These are phyloP conservation scores for Teunomyces panamensis DNA, from an alignment of 805 yeast genomes.

Conservation along the genomic window DNA sequence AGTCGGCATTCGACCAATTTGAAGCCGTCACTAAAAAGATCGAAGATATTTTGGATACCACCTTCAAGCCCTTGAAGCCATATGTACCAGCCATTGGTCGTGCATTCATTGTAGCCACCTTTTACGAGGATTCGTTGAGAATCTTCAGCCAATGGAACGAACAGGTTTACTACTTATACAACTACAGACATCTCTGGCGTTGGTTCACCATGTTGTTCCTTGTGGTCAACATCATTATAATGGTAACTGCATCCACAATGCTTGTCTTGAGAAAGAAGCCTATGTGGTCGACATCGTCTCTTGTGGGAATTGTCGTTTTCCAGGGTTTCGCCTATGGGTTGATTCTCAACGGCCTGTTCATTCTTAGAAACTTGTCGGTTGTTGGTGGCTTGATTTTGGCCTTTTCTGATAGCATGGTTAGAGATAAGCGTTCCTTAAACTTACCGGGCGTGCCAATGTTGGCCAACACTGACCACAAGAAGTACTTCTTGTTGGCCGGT, in stretches of 20 bases:
- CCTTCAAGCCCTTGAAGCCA: slow-evolving; percentile 57
- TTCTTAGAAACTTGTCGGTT: slow-evolving; percentile 83
- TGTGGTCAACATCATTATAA: slow-evolving; percentile 56
- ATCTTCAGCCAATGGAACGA: slow-evolving; percentile 86
- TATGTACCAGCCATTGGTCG: slow-evolving; percentile 87
- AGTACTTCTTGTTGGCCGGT: slow-evolving; percentile 83
- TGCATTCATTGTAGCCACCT: slow-evolving; percentile 88
- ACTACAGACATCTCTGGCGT: slow-evolving; percentile 74
- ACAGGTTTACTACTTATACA: slow-evolving; percentile 80
- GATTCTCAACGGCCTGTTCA: slow-evolving; percentile 74
- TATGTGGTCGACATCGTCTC: slow-evolving; percentile 64
- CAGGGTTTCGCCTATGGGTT: slow-evolving; percentile 91
- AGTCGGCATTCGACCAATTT: slow-evolving; percentile 35
- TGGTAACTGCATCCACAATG: slow-evolving; percentile 70
- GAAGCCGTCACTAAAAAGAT: slow-evolving; percentile 52
- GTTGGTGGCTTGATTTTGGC: slow-evolving; percentile 91
- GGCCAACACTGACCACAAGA: slow-evolving; percentile 65
- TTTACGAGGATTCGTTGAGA: slow-evolving; percentile 83
- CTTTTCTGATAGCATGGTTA: slow-evolving; percentile 79
- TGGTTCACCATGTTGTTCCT: slow-evolving; percentile 76
- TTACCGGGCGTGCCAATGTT: slow-evolving; percentile 78
- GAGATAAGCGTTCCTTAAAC: slow-evolving; percentile 61
- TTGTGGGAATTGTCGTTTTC: slow-evolving; percentile 66
- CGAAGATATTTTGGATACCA: slow-evolving; percentile 52
- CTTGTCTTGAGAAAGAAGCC: slow-evolving; percentile 68